Conservation (phyloP, 73 alveolate genomes). For the Effrenium voratum region DNA sequence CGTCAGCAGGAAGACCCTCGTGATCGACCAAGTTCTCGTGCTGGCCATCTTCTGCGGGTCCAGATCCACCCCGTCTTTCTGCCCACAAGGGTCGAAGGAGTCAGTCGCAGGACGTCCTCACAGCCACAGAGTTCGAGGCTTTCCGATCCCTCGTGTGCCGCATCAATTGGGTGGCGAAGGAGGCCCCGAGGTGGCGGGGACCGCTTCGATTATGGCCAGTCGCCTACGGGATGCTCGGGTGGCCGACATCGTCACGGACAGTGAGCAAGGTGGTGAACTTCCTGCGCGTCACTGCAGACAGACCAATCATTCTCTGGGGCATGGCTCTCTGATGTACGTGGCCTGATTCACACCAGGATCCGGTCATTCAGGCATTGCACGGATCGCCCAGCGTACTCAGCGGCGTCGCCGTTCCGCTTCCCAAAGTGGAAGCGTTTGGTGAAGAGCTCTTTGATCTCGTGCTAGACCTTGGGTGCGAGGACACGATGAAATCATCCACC, state of each 20-base stretch:
- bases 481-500: slow-evolving; percentile 57
- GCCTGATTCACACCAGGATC: not conserved
- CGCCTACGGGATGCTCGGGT: not conserved
- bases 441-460: not conserved
- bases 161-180: not conserved
- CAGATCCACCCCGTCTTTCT: not conserved
- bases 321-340: slow-evolving; percentile 27
- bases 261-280: not conserved
- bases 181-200: not conserved
- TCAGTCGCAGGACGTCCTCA: not conserved
- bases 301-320: not conserved
- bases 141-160: not conserved
- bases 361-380: not conserved
- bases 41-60: not conserved
- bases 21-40: not conserved
- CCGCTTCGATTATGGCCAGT: not conserved
- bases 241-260: not conserved
- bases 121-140: not conserved
- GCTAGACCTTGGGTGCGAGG: not conserved
- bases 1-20: not conserved
- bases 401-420: not conserved
- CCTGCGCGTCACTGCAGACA: not conserved
- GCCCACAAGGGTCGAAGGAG: not conserved
- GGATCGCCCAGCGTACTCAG: slow-evolving; percentile 19
- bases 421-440: not conserved